These are phyloP conservation scores for Ambrosiella xylebori DNA, from an alignment of 2,329 filamentous ascomycete species.

Conservation along the genomic window DNA sequence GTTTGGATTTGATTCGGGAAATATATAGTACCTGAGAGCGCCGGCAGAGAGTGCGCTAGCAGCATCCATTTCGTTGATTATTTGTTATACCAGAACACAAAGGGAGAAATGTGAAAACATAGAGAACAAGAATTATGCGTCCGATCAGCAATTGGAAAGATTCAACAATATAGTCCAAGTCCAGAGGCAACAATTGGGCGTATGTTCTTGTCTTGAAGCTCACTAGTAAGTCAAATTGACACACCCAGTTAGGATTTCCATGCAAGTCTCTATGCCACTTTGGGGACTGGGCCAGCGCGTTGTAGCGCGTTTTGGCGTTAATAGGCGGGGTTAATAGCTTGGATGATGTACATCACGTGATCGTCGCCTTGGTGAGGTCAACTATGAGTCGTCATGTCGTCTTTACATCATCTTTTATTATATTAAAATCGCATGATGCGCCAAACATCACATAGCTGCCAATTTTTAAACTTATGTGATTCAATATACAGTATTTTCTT, in stretches of 20 bases:
- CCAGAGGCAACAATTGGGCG: too few relatives aligned
- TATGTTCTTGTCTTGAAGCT: too few relatives aligned
- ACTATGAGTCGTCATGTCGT: background rate
- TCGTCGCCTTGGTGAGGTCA: background rate
- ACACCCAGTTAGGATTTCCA: background rate
- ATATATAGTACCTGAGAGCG: background rate
- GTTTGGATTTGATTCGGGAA: too few relatives aligned
- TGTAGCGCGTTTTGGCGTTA: slow-evolving; percentile 11
- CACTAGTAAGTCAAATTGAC: too few relatives aligned
- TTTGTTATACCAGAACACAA: background rate
- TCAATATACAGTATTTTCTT: background rate
- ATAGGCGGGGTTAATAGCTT: slow-evolving; percentile 7
- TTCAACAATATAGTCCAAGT: too few relatives aligned
- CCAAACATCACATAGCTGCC: too few relatives aligned
- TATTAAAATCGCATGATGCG: too few relatives aligned
- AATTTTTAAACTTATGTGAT: too few relatives aligned
- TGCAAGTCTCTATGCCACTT: background rate
- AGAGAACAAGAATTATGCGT: too few relatives aligned
- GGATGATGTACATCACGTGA: slow-evolving; percentile 6
- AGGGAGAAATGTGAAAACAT: background rate
- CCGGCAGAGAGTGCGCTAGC: slow-evolving; percentile 6
- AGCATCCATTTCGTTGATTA: slow-evolving; percentile 7
- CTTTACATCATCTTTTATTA: too few relatives aligned
- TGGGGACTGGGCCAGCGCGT: background rate
- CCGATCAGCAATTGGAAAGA: too few relatives aligned